phyloP scores from a whole-genome alignment of 495 filamentous ascomycete genomes.

The Arthonia radiata region DNA sequence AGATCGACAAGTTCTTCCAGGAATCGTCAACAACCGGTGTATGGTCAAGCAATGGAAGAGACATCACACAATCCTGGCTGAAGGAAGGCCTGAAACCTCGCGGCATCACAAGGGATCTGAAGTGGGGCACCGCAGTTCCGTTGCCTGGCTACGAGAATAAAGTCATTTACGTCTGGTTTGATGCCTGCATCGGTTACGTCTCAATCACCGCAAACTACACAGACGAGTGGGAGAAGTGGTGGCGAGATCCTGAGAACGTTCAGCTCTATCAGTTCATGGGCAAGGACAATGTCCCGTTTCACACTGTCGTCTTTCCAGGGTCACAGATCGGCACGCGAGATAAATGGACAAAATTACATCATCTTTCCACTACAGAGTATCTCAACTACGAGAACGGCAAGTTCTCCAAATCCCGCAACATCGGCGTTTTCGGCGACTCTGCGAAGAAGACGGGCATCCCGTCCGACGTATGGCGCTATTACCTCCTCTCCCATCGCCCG shows the following conservation, averaged over 20 bases:
- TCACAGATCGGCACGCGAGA: constrained; percentile 63
- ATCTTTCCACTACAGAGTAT: constrained; percentile 80
- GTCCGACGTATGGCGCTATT: constrained; percentile 80
- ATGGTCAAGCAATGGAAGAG: constrained; percentile 53
- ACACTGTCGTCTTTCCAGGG: constrained; percentile 70
- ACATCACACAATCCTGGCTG: constrained; percentile 55
- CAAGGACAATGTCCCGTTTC: constrained; percentile 91
- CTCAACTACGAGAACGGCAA: constrained; percentile 91
- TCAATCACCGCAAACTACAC: constrained; percentile 91
- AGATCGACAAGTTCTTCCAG: constrained; percentile 37
- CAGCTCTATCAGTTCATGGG: constrained; percentile 93
- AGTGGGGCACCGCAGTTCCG: constrained; percentile 63
- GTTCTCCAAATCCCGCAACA: constrained; percentile 74
- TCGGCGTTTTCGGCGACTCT: constrained; percentile 79
- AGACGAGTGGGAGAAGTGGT: constrained; percentile 83
- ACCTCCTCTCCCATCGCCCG: constrained; percentile 65
- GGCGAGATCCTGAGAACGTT: constrained; percentile 72
- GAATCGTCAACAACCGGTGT: constrained; percentile 30
- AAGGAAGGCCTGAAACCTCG: constrained; percentile 59
- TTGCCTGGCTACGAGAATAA: constrained; percentile 43
- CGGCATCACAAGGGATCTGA: constrained; percentile 78
- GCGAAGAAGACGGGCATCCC: constrained; percentile 74
- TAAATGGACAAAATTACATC: constrained; percentile 77
- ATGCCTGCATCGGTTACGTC: constrained; percentile 84
- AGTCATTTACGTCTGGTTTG: constrained; percentile 96